Evolutionary conservation across 169 alveolate genomes (phyloP).

Genomic region (Toxoplasma gondii): DNA sequence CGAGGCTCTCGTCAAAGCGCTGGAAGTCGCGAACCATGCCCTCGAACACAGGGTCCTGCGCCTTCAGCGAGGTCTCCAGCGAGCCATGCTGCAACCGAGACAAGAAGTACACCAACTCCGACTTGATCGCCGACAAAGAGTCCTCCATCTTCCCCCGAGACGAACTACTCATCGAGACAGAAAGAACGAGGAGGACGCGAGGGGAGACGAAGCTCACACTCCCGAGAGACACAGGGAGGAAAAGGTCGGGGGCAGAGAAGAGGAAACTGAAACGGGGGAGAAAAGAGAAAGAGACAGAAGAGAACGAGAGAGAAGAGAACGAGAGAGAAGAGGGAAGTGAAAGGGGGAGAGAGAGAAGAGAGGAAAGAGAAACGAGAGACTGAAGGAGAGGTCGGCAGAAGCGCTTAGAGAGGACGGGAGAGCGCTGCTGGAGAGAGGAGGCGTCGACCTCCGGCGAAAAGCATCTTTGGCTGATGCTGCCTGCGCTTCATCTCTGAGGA

Average conservation of each 20-base stretch:
- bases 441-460: no score
- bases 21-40: constrained; percentile 70
- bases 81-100: constrained; percentile 26
- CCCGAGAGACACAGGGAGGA: background rate
- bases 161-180: background rate
- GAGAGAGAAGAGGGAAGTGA: background rate
- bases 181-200: background rate
- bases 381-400: background rate
- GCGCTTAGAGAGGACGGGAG: background rate
- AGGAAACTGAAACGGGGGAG: background rate
- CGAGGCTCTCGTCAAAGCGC: constrained; percentile 60
- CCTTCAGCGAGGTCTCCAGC: background rate
- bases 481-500: no score
- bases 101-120: background rate
- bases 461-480: no score
- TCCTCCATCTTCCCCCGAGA: background rate
- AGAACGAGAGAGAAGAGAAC: background rate
- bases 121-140: background rate
- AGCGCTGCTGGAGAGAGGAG: no score
- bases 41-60: constrained; percentile 67
- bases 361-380: background rate
- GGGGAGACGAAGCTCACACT: background rate
- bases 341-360: background rate
- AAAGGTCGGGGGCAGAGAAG: background rate
- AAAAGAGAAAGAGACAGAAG: background rate